Evolutionary conservation across 306 rosid species (phyloP).

Genomic region (Prunus davidiana): DNA sequence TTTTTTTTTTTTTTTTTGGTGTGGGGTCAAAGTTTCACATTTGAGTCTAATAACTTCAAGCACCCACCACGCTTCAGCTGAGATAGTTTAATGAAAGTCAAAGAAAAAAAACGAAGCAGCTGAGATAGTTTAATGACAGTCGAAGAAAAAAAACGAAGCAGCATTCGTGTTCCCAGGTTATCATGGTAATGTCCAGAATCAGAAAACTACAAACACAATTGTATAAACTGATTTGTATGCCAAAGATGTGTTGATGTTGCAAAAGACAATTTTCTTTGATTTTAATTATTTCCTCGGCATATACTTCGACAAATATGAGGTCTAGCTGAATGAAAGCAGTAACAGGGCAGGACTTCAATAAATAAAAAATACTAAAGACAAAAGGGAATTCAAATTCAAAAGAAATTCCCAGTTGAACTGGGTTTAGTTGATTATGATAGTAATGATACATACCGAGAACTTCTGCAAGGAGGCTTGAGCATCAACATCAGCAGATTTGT

Average conservation of each 20-base stretch:
- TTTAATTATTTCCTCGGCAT: background rate
- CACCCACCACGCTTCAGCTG: background rate
- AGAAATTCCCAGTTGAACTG: background rate
- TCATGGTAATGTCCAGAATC: background rate
- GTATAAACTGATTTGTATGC: background rate
- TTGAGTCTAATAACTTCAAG: background rate
- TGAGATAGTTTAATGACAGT: too few species aligned
- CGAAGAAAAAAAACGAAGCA: too few species aligned
- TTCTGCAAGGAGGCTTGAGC: conserved; percentile 72
- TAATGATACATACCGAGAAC: conserved; percentile 61
- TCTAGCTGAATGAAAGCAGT: background rate
- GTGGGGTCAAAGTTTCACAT: background rate
- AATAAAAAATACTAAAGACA: background rate
- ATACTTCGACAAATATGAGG: background rate
- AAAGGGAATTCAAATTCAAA: background rate
- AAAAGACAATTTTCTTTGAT: background rate
- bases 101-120: too few species aligned
- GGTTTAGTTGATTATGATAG: background rate
- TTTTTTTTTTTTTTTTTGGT: too few species aligned
- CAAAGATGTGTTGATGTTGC: background rate
- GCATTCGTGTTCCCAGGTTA: background rate
- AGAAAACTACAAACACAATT: background rate
- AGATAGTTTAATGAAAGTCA: too few species aligned
- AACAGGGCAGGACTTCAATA: background rate
- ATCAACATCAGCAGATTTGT: conserved; percentile 53